Percentiles rank a stretch among this genome's conserved stretches.
These are phyloP conservation scores for Arachis hypogaea DNA, from an alignment of 306 rosid genomes.

Conservation along the genomic window DNA sequence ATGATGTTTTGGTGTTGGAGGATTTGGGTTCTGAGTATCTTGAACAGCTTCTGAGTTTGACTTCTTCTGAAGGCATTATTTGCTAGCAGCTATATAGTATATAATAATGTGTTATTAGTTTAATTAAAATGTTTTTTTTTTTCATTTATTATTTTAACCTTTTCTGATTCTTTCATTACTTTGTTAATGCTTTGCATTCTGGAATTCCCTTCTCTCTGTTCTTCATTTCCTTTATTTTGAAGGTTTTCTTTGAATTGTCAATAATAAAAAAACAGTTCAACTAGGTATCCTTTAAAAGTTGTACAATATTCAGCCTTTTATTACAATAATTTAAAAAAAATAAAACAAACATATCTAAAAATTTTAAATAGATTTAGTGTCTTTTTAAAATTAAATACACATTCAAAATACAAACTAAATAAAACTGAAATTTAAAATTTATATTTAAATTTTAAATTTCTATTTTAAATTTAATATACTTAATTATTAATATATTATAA, in stretches of 20 bases:
- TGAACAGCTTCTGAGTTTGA: constrained; percentile 63
- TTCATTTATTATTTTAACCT: constrained; percentile 8
- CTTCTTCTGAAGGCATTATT: constrained; percentile 26
- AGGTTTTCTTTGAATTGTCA: neutral
- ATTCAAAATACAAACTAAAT: no score
- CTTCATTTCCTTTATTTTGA: constrained; percentile 15
- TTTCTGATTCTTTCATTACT: constrained; percentile 30
- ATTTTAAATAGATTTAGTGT: no score
- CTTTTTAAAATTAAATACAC: no score
- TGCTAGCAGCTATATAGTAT: neutral
- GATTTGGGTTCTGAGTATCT: constrained; percentile 82
- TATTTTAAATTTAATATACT: no score
- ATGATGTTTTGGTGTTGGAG: constrained; percentile 62
- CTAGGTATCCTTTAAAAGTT: no score
- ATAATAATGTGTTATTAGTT: neutral
- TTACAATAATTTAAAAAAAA: no score
- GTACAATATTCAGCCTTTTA: no score
- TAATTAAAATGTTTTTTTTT: neutral
- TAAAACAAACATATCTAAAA: no score
- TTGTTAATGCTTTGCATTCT: neutral
- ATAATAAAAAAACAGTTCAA: no score
- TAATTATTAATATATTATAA: no score
- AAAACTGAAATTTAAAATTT: no score
- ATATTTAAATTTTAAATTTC: no score
- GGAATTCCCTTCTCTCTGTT: neutral